These are phyloP conservation scores for Chondrus crispus DNA, from an alignment of 23 red algal genomes.

Conservation along the genomic window DNA sequence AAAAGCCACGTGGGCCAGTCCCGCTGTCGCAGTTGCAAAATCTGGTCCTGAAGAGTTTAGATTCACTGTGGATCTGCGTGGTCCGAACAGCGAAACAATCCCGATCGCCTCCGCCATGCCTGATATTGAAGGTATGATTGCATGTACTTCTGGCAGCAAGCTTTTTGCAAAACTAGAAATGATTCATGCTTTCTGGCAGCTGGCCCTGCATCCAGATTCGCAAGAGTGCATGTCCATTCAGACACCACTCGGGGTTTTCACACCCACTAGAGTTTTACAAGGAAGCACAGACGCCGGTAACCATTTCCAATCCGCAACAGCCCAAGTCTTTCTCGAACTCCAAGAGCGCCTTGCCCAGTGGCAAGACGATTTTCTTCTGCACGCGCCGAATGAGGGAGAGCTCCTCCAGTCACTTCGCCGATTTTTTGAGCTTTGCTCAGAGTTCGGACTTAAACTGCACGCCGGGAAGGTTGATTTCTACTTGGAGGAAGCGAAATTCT, in stretches of 20 bases:
- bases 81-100: background rate
- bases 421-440: background rate
- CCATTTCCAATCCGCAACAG: background rate
- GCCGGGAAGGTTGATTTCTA: background rate
- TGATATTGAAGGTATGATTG: background rate
- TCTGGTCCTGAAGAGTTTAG: background rate
- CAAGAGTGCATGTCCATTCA: background rate
- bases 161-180: constrained; percentile 28
- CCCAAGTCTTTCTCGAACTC: background rate
- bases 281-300: background rate
- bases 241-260: background rate
- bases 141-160: background rate
- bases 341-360: background rate
- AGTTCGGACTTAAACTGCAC: background rate
- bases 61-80: constrained; percentile 20
- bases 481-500: background rate
- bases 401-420: background rate
- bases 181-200: background rate
- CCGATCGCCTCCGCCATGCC: background rate
- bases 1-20: background rate
- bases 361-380: background rate
- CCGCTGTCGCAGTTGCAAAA: constrained; percentile 5
- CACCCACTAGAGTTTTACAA: background rate
- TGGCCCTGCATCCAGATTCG: background rate
- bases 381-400: background rate